Base-by-base conservation (phyloP, 73 alveolate genomes). In the Effrenium voratum region DNA sequence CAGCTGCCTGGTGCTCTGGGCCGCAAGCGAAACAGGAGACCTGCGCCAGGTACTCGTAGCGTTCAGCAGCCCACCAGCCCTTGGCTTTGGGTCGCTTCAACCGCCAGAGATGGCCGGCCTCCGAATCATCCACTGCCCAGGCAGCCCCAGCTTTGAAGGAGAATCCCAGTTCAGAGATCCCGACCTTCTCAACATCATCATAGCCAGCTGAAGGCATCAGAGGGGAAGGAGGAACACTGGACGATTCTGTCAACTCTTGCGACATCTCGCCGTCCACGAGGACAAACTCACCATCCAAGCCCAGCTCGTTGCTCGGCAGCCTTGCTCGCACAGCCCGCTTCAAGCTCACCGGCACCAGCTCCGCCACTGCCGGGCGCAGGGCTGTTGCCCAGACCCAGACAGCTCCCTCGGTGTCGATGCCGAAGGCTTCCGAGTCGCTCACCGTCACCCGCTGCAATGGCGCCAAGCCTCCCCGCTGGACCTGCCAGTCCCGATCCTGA, bases 41-140 rank as follows among this genome's bases (percentile, higher is more conserved):
- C 95, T 87, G 95, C 36, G 95, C 95, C 95, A 87, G 68, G 84
- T 87, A 63, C 95, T 87, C 95, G 44, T 60, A 87, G 95, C 95
- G 95, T 87, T 87, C 95, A 87, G 95, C 95, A 19, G 70, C 84
- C 95, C 95, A 87, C 26, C 36, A 44, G 34, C 75, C 95, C n/a
- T 87, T 68, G 52, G 95, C 46, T 49, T 87, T 87, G n/a, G 59
- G 52, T 1, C 84, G 95, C 95, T 87, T 87, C 95, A 87, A 87
- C 44, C 44, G 95, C 95, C 95, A 87, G 95, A 87, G 95, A 45
- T 87, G 95, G 83, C 95, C 84, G 46, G 83, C 95, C 26, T 57
- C 94, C 5, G 95, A 87, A 43, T 87, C 95, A 45, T 87, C 95
- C 30, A 87, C 84, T n/a, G 95, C 95, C 95, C 95, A 87, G 55